Evolutionary conservation across 2,329 filamentous ascomycete species (phyloP), one percentile per base, ranked within the genome.

Genomic region (Sordariomycetes sp.): DNA sequence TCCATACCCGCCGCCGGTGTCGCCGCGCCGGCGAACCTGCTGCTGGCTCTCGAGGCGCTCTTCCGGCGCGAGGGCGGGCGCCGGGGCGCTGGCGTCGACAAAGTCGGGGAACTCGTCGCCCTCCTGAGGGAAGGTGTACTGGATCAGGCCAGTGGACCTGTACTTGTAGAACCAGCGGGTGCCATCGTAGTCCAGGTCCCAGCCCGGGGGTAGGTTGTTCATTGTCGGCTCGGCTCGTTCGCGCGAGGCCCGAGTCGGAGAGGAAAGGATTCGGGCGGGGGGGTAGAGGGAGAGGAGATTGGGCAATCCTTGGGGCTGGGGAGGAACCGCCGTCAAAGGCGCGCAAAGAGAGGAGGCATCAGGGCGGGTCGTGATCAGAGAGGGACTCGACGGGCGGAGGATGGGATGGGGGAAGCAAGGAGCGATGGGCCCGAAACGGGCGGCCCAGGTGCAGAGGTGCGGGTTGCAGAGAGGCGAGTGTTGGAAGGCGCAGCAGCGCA

Each of bases 31-130:
- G 57, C 69, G 73, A 32, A 75, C 59, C 64, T 80, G 75, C 62
- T 76, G 74, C 61, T 79, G 76, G 61, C 76, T 78, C 61, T 76
- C 76, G 20, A 79, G 72, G 55, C 68, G 72, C 62, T 80, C 77
- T 61, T 80, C 77, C n/a, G 78, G 78, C 0, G 73, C 70, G 1
- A 80, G 68, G 28, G 69, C 67, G 2, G 72, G 69, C 1, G 64
- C 66, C 0, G 72, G 69, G 3, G 65, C 63, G 12, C 68, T 64
- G 25, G 65, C 65, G 20, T 68, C 67, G 58, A 73, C 71, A 61
- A 72, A 78, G 62, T 79, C 75, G 53, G 79, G 78, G 56, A 77
- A 83, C 67, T 82, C 80, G 62, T 83, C 80, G 60, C 79, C 80
- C 5, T 76, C 73, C 51, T 72, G 72, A 6, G 80, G 80, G 60